These are phyloP conservation scores for Dioscorea dumetorum DNA, from an alignment of 106 monocot genomes.

Conservation along the genomic window DNA sequence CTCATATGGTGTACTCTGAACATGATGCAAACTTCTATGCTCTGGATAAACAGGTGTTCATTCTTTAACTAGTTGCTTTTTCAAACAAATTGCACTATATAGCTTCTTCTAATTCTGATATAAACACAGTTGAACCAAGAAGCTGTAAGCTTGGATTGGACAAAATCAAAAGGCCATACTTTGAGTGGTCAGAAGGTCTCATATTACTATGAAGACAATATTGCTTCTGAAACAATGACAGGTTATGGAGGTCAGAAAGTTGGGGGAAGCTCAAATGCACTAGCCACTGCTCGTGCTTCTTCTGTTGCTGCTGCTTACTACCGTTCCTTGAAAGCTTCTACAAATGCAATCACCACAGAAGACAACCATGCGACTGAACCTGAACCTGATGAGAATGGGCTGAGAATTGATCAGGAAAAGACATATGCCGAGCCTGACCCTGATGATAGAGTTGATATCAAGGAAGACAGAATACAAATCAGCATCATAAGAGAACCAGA, in stretches of 20 bases:
- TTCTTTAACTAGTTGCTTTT: neutral
- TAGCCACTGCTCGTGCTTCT: conserved; percentile 38
- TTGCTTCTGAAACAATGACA: conserved; percentile 5
- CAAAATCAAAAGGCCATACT: conserved; percentile 65
- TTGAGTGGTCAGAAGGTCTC: conserved; percentile 45
- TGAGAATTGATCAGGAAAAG: conserved; percentile 5
- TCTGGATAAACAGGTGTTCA: conserved; percentile 71
- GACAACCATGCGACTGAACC: conserved; percentile 17
- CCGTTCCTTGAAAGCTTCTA: conserved; percentile 34
- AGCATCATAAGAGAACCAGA: neutral
- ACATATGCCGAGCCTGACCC: conserved; percentile 22
- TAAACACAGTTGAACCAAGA: conserved; percentile 73
- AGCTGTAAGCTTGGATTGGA: conserved; percentile 82
- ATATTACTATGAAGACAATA: conserved; percentile 40
- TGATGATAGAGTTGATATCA: conserved; percentile 10
- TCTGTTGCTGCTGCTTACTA: conserved; percentile 72
- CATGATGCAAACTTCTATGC: conserved; percentile 90
- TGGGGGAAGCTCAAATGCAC: conserved; percentile 43
- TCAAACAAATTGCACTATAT: neutral
- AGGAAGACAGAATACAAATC: conserved; percentile 13
- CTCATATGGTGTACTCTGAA: conserved; percentile 92
- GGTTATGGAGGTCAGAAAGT: conserved; percentile 39
- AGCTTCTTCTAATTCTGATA: conserved; percentile 2
- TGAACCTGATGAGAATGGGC: conserved; percentile 30
- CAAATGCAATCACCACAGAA: conserved; percentile 1